Conservation (phyloP, 176 grass and related monocot genomes). For the Aegilops bicornis region DNA sequence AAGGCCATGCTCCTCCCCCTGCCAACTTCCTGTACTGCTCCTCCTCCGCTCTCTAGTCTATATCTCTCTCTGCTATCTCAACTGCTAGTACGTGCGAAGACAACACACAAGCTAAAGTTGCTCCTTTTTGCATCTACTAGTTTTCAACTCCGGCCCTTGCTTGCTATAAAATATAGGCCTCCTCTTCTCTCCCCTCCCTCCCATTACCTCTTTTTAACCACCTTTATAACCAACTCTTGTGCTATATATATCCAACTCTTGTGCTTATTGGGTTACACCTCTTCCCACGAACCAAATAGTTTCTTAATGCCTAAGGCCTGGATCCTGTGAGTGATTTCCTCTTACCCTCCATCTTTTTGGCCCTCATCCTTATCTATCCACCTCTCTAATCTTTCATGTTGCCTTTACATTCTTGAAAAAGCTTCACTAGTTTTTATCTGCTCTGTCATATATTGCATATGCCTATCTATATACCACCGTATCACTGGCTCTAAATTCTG, state of each 20-base stretch:
- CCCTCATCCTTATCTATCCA: slow-evolving; percentile 32
- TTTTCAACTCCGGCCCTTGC: slow-evolving; percentile 52
- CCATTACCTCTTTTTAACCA: slow-evolving; percentile 43
- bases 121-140: slow-evolving; percentile 12
- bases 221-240: slow-evolving; percentile 61
- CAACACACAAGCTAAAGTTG: slow-evolving; percentile 35
- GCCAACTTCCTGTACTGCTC: slow-evolving; percentile 58
- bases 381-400: slow-evolving; percentile 43
- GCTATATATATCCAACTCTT: background rate
- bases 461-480: background rate
- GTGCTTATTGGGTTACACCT: slow-evolving; percentile 68
- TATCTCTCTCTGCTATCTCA: slow-evolving; percentile 23
- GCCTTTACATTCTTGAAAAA: slow-evolving; percentile 43
- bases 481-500: slow-evolving; percentile 35
- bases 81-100: slow-evolving; percentile 32
- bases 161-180: slow-evolving; percentile 51
- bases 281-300: slow-evolving; percentile 67
- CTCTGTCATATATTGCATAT: slow-evolving; percentile 41
- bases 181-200: background rate
- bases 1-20: slow-evolving; percentile 46
- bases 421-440: slow-evolving; percentile 15
- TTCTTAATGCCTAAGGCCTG: slow-evolving; percentile 66
- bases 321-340: slow-evolving; percentile 46
- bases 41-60: slow-evolving; percentile 24
- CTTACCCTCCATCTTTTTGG: slow-evolving; percentile 40